These are phyloP conservation scores for Inonotus obliquus DNA, from an alignment of 1,284 basidiomycete species.

Conservation along the genomic window DNA sequence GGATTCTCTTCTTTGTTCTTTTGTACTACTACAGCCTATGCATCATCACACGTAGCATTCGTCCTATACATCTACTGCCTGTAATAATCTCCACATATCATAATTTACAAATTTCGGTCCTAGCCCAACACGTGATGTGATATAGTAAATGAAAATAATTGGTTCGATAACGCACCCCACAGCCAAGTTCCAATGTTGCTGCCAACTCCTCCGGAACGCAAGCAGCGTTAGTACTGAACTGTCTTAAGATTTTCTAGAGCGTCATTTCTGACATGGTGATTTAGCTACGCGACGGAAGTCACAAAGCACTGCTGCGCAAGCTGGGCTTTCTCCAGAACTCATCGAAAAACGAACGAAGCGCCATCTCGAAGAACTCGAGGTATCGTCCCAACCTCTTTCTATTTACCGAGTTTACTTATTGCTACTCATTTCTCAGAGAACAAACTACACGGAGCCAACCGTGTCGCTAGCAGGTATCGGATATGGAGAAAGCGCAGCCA, in stretches of 20 bases:
- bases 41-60: too few relatives aligned
- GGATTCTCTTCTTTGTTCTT: too few relatives aligned
- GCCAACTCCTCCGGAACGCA: not conserved
- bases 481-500: constrained; percentile 31
- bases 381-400: constrained; percentile 27
- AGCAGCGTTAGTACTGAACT: constrained; percentile 6
- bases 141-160: too few relatives aligned
- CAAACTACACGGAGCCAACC: constrained; percentile 69
- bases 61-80: too few relatives aligned
- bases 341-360: constrained; percentile 69
- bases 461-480: constrained; percentile 32
- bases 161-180: not conserved
- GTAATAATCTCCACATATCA: too few relatives aligned
- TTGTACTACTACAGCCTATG: too few relatives aligned
- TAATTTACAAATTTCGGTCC: too few relatives aligned
- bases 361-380: constrained; percentile 80
- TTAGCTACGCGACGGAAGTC: constrained; percentile 5
- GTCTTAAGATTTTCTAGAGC: not conserved
- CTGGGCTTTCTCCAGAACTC: constrained; percentile 49
- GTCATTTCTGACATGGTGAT: not conserved
- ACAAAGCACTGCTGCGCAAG: not conserved
- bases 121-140: too few relatives aligned
- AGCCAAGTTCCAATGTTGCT: not conserved
- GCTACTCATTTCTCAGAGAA: constrained; percentile 42
- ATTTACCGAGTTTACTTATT: constrained; percentile 7